A percentile compares a stretch with the other conserved stretches of the same genome.
Evolutionary conservation across 2,329 filamentous ascomycete genomes (phyloP).

Genomic region (Tolypocladium tundrense): DNA sequence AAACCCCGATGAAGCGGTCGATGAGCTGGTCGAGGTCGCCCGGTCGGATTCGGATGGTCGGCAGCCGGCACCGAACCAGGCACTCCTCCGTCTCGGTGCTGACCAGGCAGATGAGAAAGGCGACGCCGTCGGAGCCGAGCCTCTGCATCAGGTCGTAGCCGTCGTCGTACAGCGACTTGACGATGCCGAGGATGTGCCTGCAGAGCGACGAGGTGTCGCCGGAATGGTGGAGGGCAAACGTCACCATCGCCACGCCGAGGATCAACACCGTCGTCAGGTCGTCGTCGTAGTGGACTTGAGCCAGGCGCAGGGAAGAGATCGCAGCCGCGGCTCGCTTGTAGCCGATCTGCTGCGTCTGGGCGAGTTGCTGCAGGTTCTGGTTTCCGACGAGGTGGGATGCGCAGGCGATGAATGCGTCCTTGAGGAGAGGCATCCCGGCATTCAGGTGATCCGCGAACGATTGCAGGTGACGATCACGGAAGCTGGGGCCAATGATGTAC

Average conservation of each 20-base stretch:
- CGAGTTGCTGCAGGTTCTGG: not conserved
- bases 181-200: not conserved
- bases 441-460: not conserved
- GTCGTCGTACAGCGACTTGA: not conserved
- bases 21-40: not conserved
- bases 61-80: not conserved
- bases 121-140: not conserved
- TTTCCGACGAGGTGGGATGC: not conserved
- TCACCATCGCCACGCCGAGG: not conserved
- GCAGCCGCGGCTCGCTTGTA: not conserved
- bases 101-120: not conserved
- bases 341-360: not conserved
- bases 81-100: not conserved
- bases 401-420: not conserved
- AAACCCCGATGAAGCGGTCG: not conserved
- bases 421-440: not conserved
- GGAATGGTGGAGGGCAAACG: not conserved
- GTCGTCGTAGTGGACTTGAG: not conserved
- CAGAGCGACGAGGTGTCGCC: not conserved
- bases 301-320: not conserved
- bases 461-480: not conserved
- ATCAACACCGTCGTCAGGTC: not conserved
- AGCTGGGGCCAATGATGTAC: not conserved
- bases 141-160: not conserved
- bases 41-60: not conserved